These are phyloP conservation scores for Neurospora sp. DNA, from an alignment of 495 filamentous ascomycete species.

Conservation along the genomic window DNA sequence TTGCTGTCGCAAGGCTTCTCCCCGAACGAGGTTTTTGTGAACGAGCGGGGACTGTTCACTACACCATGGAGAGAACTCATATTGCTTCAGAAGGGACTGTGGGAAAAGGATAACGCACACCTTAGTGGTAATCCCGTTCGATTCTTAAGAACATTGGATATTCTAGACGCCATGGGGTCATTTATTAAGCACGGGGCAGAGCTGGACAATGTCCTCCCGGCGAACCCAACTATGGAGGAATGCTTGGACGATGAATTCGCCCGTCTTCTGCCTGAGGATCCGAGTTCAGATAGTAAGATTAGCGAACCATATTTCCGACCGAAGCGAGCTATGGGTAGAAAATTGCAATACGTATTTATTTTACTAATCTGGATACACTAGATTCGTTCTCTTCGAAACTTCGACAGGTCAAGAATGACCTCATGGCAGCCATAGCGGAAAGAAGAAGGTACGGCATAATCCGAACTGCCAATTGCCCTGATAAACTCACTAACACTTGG, in stretches of 20 bases:
- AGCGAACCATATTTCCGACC: neutral
- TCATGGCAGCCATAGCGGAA: neutral
- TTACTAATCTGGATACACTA: too few relatives aligned
- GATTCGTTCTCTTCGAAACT: too few relatives aligned
- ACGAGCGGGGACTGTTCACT: neutral
- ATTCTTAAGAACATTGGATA: too few relatives aligned
- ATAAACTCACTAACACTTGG: neutral
- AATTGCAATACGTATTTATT: neutral
- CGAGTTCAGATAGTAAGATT: neutral
- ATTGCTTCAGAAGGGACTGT: neutral
- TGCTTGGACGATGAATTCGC: neutral
- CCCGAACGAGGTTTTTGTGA: neutral
- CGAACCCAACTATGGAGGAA: neutral
- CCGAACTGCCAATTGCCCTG: neutral
- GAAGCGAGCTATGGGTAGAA: neutral
- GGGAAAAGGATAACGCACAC: too few relatives aligned
- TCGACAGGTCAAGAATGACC: neutral
- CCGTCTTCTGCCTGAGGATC: neutral
- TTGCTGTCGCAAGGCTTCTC: neutral
- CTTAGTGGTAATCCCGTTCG: too few relatives aligned
- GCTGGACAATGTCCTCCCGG: neutral
- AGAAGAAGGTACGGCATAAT: neutral
- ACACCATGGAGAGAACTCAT: neutral
- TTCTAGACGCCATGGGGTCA: too few relatives aligned
- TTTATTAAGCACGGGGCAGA: neutral